Conservation (phyloP, 2,329 filamentous ascomycete genomes). For the Parastagonospora avenae region DNA sequence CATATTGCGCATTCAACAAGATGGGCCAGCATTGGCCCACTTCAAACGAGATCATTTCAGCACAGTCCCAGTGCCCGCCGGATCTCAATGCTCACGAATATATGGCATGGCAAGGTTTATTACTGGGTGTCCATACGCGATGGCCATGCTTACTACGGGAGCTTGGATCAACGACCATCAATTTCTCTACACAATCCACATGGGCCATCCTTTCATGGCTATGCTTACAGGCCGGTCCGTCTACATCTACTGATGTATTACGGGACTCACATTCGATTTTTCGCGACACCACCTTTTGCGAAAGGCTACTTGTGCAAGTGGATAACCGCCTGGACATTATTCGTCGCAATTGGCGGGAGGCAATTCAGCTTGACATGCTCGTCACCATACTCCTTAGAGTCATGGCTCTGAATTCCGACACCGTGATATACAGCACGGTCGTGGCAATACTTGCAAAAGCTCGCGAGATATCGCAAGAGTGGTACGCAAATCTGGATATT, state of each 20-base stretch:
- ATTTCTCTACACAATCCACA: slow-evolving; percentile 62
- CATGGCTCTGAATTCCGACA: slow-evolving; percentile 31
- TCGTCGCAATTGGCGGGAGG: slow-evolving; percentile 63
- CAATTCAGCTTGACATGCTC: slow-evolving; percentile 62
- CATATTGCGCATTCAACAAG: slow-evolving; percentile 45
- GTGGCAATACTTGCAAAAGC: slow-evolving; percentile 48
- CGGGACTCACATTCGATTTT: slow-evolving; percentile 59
- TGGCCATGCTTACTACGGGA: slow-evolving; percentile 58
- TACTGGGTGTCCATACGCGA: slow-evolving; percentile 53
- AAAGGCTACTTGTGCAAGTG: slow-evolving; percentile 56
- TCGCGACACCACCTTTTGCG: slow-evolving; percentile 57
- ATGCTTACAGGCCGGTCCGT: slow-evolving; percentile 62
- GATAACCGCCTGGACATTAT: slow-evolving; percentile 54
- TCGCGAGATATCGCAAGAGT: slow-evolving; percentile 53
- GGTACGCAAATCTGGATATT: slow-evolving; percentile 57
- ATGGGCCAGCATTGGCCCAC: slow-evolving; percentile 47
- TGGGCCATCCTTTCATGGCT: slow-evolving; percentile 59
- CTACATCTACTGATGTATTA: slow-evolving; percentile 28
- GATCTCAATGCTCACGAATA: slow-evolving; percentile 59
- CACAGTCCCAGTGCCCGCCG: slow-evolving; percentile 55
- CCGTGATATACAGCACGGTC: slow-evolving; percentile 9
- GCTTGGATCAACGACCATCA: slow-evolving; percentile 60
- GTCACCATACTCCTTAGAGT: slow-evolving; percentile 58
- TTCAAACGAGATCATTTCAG: slow-evolving; percentile 61
- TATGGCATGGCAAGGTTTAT: slow-evolving; percentile 55